Evolutionary conservation across 1,139 yeast species (phyloP), one percentile per base, ranked within the genome.

Genomic region (Meyerozyma carpophila): DNA sequence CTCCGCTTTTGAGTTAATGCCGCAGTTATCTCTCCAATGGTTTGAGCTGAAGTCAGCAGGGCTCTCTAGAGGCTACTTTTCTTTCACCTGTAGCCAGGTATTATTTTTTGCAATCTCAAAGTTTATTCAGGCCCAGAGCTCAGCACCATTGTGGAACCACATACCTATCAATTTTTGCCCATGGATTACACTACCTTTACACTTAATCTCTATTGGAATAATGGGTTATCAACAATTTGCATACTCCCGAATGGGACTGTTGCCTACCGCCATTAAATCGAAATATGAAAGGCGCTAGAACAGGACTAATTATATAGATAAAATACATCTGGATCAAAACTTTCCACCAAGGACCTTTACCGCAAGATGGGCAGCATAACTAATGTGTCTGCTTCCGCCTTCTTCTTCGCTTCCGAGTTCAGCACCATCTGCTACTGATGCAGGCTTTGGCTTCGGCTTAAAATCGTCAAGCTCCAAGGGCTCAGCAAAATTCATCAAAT

Each of bases 301-400:
- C 24, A 3, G 24, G 24, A 21, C 24, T 21, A 21, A 21, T 21
- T 21, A 21, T 21, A 21, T 21, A 3, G 24, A 21, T 21, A 21
- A 21, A 5, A 21, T 21, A 21, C 24, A 21, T 21, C 24, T 5
- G 4, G n/a, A 5, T 54, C 66, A 86, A 48, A 87, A 63, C 62
- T 80, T 81, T 25, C 81, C 84, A 2, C 93, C 89, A 42, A 87
- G 56, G 36, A 82, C 51, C 49, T 75, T 77, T 32, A 91, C 75
- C 20, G 87, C 91, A 49, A 84, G 53, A 52, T 79, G 77, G 38
- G 85, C 88, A 24, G 81, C 79, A 39, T 63, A 59, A 44, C 82
- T 68, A 36, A 85, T 78, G 43, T 73, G 68, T 53, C 94, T 71
- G 43, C 83, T 85, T 39, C 73, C 71, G 42, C 78, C 80, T 18